These are phyloP conservation scores for Colletotrichum tanaceti DNA, from an alignment of 2,329 filamentous ascomycete species.

Conservation along the genomic window DNA sequence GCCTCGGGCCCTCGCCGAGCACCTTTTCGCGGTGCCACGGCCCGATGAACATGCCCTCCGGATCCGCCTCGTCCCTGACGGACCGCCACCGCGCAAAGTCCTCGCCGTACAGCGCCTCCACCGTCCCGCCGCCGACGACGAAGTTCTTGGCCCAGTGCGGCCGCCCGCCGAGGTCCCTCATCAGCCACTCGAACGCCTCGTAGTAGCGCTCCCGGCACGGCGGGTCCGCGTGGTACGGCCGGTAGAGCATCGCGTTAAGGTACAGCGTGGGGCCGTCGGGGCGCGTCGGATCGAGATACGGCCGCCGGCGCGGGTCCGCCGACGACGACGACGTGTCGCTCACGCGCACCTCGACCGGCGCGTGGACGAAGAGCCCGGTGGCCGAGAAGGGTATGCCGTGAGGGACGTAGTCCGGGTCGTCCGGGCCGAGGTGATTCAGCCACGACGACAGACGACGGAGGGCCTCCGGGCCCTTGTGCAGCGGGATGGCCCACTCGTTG, in stretches of 20 bases:
- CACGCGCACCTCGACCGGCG: constrained; percentile 92
- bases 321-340: constrained; percentile 68
- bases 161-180: constrained; percentile 83
- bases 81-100: constrained; percentile 74
- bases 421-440: constrained; percentile 74
- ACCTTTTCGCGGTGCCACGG: constrained; percentile 87
- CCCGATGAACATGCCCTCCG: constrained; percentile 87
- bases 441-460: constrained; percentile 85
- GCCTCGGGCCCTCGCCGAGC: constrained; percentile 52
- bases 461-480: constrained; percentile 87
- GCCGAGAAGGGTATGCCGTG: constrained; percentile 83
- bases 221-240: constrained; percentile 82
- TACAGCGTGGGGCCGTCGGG: constrained; percentile 80
- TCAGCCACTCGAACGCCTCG: constrained; percentile 89
- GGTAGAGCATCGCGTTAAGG: constrained; percentile 89
- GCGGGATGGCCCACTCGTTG: constrained; percentile 96
- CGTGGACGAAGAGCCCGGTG: constrained; percentile 84
- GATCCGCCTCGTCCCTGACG: constrained; percentile 77
- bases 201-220: constrained; percentile 84
- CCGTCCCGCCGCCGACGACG: constrained; percentile 61
- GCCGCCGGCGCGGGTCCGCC: constrained; percentile 47
- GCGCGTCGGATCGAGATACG: constrained; percentile 76
- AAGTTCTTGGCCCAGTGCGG: constrained; percentile 98
- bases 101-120: constrained; percentile 76
- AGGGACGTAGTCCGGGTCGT: constrained; percentile 72